These are phyloP conservation scores for Lepiota subincarnata DNA, from an alignment of 768 basidiomycete genomes.

Conservation along the genomic window DNA sequence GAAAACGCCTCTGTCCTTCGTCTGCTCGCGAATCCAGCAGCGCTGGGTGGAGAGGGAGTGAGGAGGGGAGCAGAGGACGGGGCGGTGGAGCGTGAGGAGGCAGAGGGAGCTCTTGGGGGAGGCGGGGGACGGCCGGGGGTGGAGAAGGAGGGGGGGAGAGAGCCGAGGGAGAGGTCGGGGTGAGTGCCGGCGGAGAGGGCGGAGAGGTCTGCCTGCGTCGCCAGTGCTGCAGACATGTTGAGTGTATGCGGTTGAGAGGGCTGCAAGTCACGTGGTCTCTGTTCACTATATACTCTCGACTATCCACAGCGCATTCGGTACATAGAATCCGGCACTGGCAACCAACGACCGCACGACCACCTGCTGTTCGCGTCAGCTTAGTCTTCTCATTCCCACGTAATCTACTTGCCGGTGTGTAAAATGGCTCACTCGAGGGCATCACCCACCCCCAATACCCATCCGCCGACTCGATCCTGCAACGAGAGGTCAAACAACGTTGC, in stretches of 20 bases:
- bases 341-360: not conserved
- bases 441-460: slow-evolving; percentile 11
- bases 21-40: slow-evolving; percentile 25
- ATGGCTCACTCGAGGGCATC: slow-evolving; percentile 6
- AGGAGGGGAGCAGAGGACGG: slow-evolving; percentile 46
- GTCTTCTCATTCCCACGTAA: not conserved
- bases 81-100: slow-evolving; percentile 48
- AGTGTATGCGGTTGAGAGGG: not conserved
- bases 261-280: not conserved
- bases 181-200: slow-evolving; percentile 24
- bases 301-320: slow-evolving; percentile 6
- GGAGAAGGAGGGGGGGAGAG: slow-evolving; percentile 49
- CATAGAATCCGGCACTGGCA: not conserved
- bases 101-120: slow-evolving; percentile 46
- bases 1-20: slow-evolving; percentile 38
- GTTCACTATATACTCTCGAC: slow-evolving; percentile 5
- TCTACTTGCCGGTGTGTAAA: slow-evolving; percentile 2
- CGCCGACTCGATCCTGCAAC: slow-evolving; percentile 5
- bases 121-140: slow-evolving; percentile 43
- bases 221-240: slow-evolving; percentile 8
- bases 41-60: slow-evolving; percentile 46
- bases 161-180: slow-evolving; percentile 61
- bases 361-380: not conserved
- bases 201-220: slow-evolving; percentile 1
- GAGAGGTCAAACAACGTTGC: not conserved